phyloP scores from a whole-genome alignment of 495 filamentous ascomycete species.

The Daldinia concentrica region DNA sequence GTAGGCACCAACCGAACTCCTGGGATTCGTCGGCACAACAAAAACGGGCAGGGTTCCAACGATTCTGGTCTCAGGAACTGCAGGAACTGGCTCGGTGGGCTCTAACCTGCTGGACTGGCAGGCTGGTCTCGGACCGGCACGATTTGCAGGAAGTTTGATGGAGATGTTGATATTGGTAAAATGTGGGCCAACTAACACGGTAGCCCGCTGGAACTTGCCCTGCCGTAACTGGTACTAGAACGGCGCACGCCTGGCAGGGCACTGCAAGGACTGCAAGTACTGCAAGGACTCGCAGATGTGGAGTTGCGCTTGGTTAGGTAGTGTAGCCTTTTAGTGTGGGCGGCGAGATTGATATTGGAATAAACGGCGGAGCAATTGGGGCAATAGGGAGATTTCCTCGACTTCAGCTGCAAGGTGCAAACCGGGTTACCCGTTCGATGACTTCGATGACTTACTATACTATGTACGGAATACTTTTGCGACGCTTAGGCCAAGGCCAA shows the following conservation, averaged over 20 bases:
- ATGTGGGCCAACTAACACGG: constrained; percentile 43
- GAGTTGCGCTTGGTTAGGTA: constrained; percentile 28
- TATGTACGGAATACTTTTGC: background rate
- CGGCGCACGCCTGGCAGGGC: constrained; percentile 34
- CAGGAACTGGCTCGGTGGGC: constrained; percentile 40
- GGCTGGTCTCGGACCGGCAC: constrained; percentile 42
- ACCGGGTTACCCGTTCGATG: constrained; percentile 15
- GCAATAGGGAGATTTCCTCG: constrained; percentile 25
- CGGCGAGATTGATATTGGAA: constrained; percentile 24
- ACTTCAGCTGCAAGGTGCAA: constrained; percentile 27
- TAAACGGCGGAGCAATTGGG: constrained; percentile 16
- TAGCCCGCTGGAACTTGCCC: constrained; percentile 38
- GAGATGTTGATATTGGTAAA: constrained; percentile 45
- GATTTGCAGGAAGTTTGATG: constrained; percentile 47
- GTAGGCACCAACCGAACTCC: constrained; percentile 44
- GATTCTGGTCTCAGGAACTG: constrained; percentile 38
- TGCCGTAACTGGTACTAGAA: constrained; percentile 39
- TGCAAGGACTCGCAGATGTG: constrained; percentile 43
- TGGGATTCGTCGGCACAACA: constrained; percentile 50
- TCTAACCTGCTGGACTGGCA: constrained; percentile 5
- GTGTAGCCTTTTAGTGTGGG: constrained; percentile 25
- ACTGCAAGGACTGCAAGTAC: constrained; percentile 10
- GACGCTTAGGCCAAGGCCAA: background rate
- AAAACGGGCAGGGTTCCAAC: constrained; percentile 44
- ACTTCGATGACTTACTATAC: constrained; percentile 1